Base-by-base conservation (phyloP, 2,329 filamentous ascomycete species). In the Diplodia corticola region DNA sequence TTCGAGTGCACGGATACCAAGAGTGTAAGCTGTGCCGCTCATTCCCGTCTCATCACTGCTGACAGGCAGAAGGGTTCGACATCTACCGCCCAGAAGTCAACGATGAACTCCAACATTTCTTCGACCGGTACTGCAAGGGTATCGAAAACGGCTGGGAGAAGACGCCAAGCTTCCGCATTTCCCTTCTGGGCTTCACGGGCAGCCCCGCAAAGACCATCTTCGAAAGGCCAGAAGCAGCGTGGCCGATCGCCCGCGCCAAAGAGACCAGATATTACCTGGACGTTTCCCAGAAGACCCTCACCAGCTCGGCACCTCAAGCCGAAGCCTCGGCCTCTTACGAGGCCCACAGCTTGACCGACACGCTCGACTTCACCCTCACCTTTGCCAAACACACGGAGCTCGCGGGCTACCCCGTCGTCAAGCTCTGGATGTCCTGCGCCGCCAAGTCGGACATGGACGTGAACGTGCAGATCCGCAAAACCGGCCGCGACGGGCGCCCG, bases 81-180 rank as follows among this genome's bases (percentile, higher is more conserved):
- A 49, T 65, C 33, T 65, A 65, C 24, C 63, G 53, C 20, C 40
- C n/a, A 24, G 57, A 70, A 10, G 48, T 68, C 4, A 67, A 69
- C 7, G 65, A 71, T 4, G 69, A 73, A 20, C 60, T 73, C 2
- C 67, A 69, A 4, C 66, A 50, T 6, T 85, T 81, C 71, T 84
- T 84, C 64, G 82, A 84, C 63, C 71, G 70, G 2, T 85, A 80
- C 65, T 73, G 84, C 17, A 81, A 79, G 35, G 78, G 73, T 0
- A 71, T 74, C 0, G 67, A 80, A 0, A 85, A 84, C 63, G 79
- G 71, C n/a, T 84, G 80, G 81, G 79, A 83, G 66, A 74, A 77
- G 55, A 85, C 81, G 0, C 81, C 82, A 0, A 74, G 73, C 28
- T 79, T 84, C 1, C 77, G 82, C 4, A 79, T 76, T 72, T 76